Conservation (phyloP, 2,329 filamentous ascomycete species). For the Ceratocystis harringtonii region DNA sequence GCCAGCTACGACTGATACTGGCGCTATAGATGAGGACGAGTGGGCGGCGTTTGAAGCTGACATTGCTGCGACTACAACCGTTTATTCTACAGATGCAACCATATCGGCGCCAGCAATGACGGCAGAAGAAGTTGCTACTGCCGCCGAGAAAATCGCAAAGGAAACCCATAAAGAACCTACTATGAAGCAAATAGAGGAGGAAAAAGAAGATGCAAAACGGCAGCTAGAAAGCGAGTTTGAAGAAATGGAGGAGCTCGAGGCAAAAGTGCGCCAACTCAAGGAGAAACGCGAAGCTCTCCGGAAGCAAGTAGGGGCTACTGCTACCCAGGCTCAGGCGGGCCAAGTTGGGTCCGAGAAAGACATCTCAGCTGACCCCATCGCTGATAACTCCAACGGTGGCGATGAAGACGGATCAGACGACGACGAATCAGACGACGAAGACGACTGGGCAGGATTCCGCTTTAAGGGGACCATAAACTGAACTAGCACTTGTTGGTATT, state of each 20-base stretch:
- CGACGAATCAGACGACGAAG: conserved; percentile 32
- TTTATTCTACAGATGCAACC: conserved; percentile 34
- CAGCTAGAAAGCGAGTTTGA: conserved; percentile 66
- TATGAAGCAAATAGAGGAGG: conserved; percentile 42
- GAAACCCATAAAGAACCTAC: conserved; percentile 37
- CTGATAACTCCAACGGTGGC: neutral
- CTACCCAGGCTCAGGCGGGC: conserved; percentile 20
- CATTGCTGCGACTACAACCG: conserved; percentile 38
- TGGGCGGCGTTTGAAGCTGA: conserved; percentile 83
- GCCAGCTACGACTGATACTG: conserved; percentile 13
- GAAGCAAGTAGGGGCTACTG: conserved; percentile 24
- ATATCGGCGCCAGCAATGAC: conserved; percentile 57
- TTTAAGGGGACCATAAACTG: conserved; percentile 16
- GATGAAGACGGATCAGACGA: conserved; percentile 27
- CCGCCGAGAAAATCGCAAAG: conserved; percentile 36
- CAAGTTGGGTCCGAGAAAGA: conserved; percentile 21
- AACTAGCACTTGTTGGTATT: neutral
- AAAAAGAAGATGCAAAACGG: conserved; percentile 60
- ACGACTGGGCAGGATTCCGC: conserved; percentile 45
- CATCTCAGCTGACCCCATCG: neutral
- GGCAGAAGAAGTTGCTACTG: conserved; percentile 45
- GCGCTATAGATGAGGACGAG: conserved; percentile 52
- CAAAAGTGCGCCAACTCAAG: conserved; percentile 51
- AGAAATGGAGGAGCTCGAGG: conserved; percentile 67
- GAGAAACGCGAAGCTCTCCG: conserved; percentile 54